phyloP scores from a whole-genome alignment of 108 stramenopile species.

The Nitzschia palea region DNA sequence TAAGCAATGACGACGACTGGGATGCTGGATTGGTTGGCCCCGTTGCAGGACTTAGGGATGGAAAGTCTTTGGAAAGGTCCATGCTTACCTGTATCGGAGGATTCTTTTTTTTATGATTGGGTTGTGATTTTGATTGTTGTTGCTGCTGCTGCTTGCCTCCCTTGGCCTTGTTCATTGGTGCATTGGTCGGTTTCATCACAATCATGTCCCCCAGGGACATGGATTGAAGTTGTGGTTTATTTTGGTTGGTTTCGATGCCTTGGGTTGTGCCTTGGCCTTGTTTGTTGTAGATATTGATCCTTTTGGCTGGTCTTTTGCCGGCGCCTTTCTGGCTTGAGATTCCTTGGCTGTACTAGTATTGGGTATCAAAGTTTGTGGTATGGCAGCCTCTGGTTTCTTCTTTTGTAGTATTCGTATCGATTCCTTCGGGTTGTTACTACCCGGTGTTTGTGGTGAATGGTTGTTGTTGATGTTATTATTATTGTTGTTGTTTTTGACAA shows the following conservation, averaged over 20 bases:
- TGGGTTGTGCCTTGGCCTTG: not conserved
- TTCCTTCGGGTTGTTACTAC: too few species aligned
- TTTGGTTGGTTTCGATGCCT: conserved; percentile 6
- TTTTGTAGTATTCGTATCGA: too few species aligned
- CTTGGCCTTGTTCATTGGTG: conserved; percentile 1
- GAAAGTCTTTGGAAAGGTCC: conserved; percentile 7
- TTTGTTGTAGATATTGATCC: conserved; percentile 5
- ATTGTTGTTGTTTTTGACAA: too few species aligned
- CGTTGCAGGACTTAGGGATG: conserved; percentile 10
- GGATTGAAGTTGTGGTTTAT: conserved; percentile 4
- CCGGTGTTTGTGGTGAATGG: too few species aligned
- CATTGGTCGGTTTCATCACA: not conserved
- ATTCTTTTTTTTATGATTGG: not conserved
- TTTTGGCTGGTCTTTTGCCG: too few species aligned
- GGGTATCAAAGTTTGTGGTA: too few species aligned
- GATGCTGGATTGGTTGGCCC: not conserved
- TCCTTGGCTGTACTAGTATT: too few species aligned
- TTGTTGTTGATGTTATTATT: too few species aligned
- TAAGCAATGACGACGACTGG: not conserved
- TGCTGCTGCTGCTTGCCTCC: too few species aligned
- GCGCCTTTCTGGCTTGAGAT: too few species aligned
- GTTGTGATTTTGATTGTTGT: conserved; percentile 17
- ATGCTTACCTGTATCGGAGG: not conserved
- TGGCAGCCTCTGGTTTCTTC: too few species aligned
- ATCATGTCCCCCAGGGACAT: conserved; percentile 23